Percentiles rank a stretch among this genome's conserved stretches.
Evolutionary conservation across 495 filamentous ascomycete species (phyloP).

Genomic region (Neurospora tetrasperma): DNA sequence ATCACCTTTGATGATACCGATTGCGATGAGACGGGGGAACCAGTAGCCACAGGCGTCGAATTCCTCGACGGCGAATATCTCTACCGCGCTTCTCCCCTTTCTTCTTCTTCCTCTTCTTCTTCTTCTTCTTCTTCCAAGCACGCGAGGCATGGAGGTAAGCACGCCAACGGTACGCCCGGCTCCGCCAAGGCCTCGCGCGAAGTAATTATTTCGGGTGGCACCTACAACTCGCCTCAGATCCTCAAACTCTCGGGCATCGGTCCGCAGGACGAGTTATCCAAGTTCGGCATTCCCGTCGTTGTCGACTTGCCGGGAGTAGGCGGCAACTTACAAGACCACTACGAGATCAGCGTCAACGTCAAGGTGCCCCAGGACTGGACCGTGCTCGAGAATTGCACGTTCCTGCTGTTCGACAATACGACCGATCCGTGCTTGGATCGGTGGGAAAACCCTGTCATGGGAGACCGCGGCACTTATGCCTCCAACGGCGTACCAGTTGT

Average conservation of each 20-base stretch:
- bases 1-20: conserved; percentile 42
- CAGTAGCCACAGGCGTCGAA: conserved; percentile 51
- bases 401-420: conserved; percentile 23
- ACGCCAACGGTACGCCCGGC: conserved; percentile 27
- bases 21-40: conserved; percentile 7
- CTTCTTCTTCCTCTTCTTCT: neutral
- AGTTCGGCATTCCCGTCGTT: conserved; percentile 40
- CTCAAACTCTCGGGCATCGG: conserved; percentile 58
- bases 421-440: conserved; percentile 41
- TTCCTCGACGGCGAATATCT: conserved; percentile 50
- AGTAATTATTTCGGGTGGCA: conserved; percentile 53
- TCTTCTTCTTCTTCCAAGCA: neutral
- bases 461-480: conserved; percentile 39
- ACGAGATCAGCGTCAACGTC: conserved; percentile 43
- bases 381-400: conserved; percentile 38
- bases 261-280: conserved; percentile 34
- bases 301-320: conserved; percentile 51
- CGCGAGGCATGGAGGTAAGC: too few species aligned
- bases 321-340: conserved; percentile 57
- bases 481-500: conserved; percentile 37
- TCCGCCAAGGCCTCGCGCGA: conserved; percentile 43
- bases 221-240: conserved; percentile 52
- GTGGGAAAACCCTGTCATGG: conserved; percentile 29
- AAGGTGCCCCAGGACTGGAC: conserved; percentile 33
- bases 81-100: conserved; percentile 47